A percentile compares a stretch with the other conserved stretches of the same genome.
Conservation (phyloP, 179 eudicot species). For the Beta corolliflora region DNA sequence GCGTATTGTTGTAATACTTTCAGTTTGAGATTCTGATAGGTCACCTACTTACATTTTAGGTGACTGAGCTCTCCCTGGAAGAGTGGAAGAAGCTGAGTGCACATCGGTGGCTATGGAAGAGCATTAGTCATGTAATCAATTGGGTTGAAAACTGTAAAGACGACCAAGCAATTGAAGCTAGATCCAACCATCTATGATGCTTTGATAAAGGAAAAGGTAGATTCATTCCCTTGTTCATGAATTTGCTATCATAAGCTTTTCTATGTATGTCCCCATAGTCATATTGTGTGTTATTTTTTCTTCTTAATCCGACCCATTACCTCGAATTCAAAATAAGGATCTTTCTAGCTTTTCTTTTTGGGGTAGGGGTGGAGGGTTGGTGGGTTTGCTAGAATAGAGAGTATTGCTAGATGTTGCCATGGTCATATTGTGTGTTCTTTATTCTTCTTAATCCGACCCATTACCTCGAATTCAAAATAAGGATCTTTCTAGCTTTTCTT, state of each 20-base stretch:
- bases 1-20: background rate
- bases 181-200: slow-evolving; percentile 97
- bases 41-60: slow-evolving; percentile 41
- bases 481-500: too few relatives aligned
- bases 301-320: too few relatives aligned
- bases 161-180: slow-evolving; percentile 89
- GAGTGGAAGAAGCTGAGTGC: too few relatives aligned
- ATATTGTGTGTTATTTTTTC: too few relatives aligned
- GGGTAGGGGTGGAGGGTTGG: too few relatives aligned
- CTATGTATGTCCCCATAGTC: background rate
- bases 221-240: background rate
- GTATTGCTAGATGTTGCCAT: too few relatives aligned
- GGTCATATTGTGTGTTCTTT: too few relatives aligned
- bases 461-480: too few relatives aligned
- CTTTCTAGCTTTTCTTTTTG: too few relatives aligned
- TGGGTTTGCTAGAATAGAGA: too few relatives aligned
- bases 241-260: background rate
- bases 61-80: slow-evolving; percentile 95
- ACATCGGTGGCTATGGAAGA: slow-evolving; percentile 93
- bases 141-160: slow-evolving; percentile 92
- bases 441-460: too few relatives aligned
- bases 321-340: too few relatives aligned
- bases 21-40: background rate
- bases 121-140: slow-evolving; percentile 91
- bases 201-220: slow-evolving; percentile 88